phyloP scores from a whole-genome alignment of 768 basidiomycete genomes.

The Galerina marginata region DNA sequence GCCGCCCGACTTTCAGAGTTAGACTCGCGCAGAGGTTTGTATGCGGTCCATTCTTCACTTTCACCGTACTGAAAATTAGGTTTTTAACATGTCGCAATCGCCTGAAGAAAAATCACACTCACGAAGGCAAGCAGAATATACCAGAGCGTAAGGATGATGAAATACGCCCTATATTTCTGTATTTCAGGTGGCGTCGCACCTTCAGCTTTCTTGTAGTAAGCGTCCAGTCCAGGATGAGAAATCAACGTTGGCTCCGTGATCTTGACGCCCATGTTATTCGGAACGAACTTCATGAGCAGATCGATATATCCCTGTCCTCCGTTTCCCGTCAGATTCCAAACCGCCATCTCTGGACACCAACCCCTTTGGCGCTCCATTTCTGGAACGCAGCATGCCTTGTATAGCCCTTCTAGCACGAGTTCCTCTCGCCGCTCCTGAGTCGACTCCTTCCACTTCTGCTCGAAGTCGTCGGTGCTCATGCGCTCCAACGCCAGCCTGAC shows the following conservation, averaged over 20 bases:
- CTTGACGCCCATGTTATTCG: neutral
- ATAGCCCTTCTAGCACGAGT: slow-evolving; percentile 22
- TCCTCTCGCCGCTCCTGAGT: neutral
- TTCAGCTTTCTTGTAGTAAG: neutral
- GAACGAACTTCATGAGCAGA: slow-evolving; percentile 1
- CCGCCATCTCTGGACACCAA: slow-evolving; percentile 27
- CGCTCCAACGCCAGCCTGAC: neutral
- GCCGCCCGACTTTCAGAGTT: neutral
- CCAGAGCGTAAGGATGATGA: slow-evolving; percentile 6
- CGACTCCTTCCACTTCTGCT: neutral
- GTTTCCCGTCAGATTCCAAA: slow-evolving; percentile 8
- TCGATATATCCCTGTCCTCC: slow-evolving; percentile 7
- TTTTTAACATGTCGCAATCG: neutral
- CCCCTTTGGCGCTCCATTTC: slow-evolving; percentile 22
- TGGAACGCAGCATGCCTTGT: slow-evolving; percentile 12
- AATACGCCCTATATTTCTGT: slow-evolving; percentile 8
- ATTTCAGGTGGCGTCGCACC: neutral
- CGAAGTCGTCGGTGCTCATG: neutral
- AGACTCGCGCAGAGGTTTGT: neutral
- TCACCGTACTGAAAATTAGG: neutral
- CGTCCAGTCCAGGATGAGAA: slow-evolving; percentile 6
- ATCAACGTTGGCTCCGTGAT: neutral
- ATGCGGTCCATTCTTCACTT: neutral
- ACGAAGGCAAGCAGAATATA: neutral
- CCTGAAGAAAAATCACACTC: neutral